Evolutionary conservation across 345 rosid species (phyloP), one percentile per base, ranked within the genome.

Genomic region (Psidium friedrichsthalianum): DNA sequence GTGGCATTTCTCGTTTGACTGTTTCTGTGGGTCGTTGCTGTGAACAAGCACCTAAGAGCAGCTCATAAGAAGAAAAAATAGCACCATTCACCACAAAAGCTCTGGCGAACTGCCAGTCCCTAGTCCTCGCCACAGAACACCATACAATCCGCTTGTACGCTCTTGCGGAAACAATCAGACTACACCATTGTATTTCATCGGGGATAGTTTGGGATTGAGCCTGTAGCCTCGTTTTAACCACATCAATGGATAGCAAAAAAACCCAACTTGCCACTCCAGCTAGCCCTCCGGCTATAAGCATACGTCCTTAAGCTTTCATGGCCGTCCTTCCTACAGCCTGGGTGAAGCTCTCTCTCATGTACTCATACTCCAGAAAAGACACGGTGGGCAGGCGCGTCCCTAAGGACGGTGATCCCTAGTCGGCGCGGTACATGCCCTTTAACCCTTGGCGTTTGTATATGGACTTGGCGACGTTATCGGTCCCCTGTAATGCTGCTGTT

Each of bases 221-320:
- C 76, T 83, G 88, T 16, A 96, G 88, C 88, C 99, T 91, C 47
- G 99, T 97, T 89, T 97, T 97, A 56, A 96, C 78, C 14, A 96
- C 99, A 81, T 97, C 52, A 94, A 85, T 14, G 99, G 99, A 86
- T 97, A 96, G 86, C 97, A 96, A 96, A 85, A 90, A 88, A 54
- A 93, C 90, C 99, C 99, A 96, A 90, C 99, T 97, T 5, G 98
- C 93, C 8, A 97, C 99, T 55, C 98, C 99, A 6, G 97, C 99
- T 8, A 94, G 89, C 25, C 99, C 98, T 83, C 99, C 99, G 0
- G 99, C 93, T 3, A 92, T 42, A 86, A 97, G 90, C 99, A 94
- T 96, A n/a, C 44, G 98, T 97, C 82, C 78, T 86, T 85, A 97
- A 86, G 85, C 88, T 91, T 88, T 95, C 99, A 29, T 95, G 87